Percentiles rank a stretch among this genome's conserved stretches.
Conservation (phyloP, 495 filamentous ascomycete genomes). For the Cercophora samala region DNA sequence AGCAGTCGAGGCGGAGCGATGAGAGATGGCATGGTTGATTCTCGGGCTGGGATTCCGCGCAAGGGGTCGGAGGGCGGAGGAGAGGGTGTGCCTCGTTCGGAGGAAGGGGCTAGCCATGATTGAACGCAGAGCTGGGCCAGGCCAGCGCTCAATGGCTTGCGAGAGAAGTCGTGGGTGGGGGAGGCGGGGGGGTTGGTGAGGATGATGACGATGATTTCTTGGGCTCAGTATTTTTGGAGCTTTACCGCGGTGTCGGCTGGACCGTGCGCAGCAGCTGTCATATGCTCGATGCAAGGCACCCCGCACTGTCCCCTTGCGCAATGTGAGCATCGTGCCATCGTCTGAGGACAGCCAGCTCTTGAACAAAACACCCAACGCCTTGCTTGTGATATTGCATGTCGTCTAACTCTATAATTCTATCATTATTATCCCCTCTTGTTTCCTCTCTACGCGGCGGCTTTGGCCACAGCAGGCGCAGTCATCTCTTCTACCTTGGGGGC, state of each 20-base stretch:
- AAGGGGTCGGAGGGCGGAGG: slow-evolving; percentile 31
- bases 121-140: slow-evolving; percentile 28
- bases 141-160: slow-evolving; percentile 41
- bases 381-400: background rate
- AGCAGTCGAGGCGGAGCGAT: slow-evolving; percentile 39
- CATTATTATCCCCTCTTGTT: background rate
- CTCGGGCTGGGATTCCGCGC: slow-evolving; percentile 10
- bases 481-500: slow-evolving; percentile 1
- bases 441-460: slow-evolving; percentile 15
- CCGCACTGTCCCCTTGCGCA: background rate
- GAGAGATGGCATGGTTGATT: slow-evolving; percentile 17
- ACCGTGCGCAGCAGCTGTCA: background rate
- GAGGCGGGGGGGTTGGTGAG: slow-evolving; percentile 10
- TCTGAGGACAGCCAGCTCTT: background rate
- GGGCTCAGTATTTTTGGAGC: background rate
- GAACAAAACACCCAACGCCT: background rate
- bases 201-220: slow-evolving; percentile 13
- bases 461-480: background rate
- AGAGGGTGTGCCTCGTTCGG: slow-evolving; percentile 33
- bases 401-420: slow-evolving; percentile 2
- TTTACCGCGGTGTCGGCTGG: background rate
- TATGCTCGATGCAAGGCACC: background rate
- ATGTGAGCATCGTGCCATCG: background rate
- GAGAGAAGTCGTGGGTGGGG: slow-evolving; percentile 11
- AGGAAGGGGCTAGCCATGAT: slow-evolving; percentile 40